Conservation (phyloP, 441 rosid genomes). For the Mallotus japonicus region DNA sequence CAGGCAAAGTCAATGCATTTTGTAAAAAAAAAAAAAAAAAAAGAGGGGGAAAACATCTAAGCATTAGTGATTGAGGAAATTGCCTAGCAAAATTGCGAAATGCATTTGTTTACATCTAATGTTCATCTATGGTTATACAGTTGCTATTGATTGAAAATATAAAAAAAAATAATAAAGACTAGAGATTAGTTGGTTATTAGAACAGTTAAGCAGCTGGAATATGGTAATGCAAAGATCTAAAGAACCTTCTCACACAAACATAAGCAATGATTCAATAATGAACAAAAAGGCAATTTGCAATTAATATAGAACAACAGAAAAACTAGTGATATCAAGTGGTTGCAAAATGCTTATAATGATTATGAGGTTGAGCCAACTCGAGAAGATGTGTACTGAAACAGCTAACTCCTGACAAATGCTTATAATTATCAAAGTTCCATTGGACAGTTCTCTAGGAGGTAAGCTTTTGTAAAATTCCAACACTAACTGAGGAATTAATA, state of each 20-base stretch:
- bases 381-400: too few relatives aligned
- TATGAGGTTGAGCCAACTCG: neutral
- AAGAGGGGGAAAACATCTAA: neutral
- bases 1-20: constrained; percentile 4
- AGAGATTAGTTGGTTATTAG: neutral
- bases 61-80: neutral
- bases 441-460: too few relatives aligned
- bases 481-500: neutral
- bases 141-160: neutral
- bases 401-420: neutral
- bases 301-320: neutral
- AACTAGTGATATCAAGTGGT: neutral
- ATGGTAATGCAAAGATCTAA: neutral
- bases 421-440: neutral
- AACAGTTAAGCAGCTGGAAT: neutral
- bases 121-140: neutral
- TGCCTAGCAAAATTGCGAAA: neutral
- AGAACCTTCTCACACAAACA: neutral
- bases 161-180: neutral
- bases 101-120: neutral
- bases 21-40: neutral
- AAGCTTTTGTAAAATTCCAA: neutral
- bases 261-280: neutral
- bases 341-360: neutral
- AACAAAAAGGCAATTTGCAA: neutral